phyloP scores from a whole-genome alignment of 192 early-diverging fungal genomes.

The Backusella australiensis region DNA sequence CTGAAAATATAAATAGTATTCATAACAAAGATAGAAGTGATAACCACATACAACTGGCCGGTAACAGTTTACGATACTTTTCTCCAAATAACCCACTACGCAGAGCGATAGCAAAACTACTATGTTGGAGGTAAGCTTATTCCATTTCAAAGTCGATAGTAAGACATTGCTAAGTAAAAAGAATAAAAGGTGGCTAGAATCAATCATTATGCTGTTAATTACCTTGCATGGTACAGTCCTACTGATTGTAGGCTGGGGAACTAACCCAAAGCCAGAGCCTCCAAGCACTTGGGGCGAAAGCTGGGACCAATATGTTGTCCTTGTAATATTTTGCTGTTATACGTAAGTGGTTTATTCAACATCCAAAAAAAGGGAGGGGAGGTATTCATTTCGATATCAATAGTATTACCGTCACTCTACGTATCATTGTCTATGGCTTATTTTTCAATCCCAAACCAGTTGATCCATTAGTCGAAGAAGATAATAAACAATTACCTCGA shows the following conservation, averaged over 20 bases:
- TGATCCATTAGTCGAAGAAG: background rate
- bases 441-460: conserved; percentile 14
- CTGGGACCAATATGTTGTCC: conserved; percentile 48
- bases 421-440: conserved; percentile 33
- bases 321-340: conserved; percentile 48
- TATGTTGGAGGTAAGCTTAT: conserved; percentile 42
- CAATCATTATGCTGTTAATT: conserved; percentile 44
- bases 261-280: conserved; percentile 17
- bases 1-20: background rate
- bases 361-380: background rate
- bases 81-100: conserved; percentile 43
- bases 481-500: conserved; percentile 25
- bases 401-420: background rate
- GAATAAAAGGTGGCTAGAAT: conserved; percentile 44
- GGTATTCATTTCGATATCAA: background rate
- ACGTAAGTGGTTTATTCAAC: conserved; percentile 39
- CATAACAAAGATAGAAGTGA: background rate
- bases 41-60: conserved; percentile 10
- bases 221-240: conserved; percentile 41
- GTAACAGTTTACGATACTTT: conserved; percentile 38
- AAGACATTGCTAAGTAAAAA: no score
- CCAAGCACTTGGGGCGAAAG: conserved; percentile 38
- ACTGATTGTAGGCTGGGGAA: conserved; percentile 37
- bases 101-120: conserved; percentile 29
- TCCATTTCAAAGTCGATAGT: background rate